Evolutionary conservation across 352 stramenopile species (phyloP).

Genomic region (Phytopythium mirpurense): DNA sequence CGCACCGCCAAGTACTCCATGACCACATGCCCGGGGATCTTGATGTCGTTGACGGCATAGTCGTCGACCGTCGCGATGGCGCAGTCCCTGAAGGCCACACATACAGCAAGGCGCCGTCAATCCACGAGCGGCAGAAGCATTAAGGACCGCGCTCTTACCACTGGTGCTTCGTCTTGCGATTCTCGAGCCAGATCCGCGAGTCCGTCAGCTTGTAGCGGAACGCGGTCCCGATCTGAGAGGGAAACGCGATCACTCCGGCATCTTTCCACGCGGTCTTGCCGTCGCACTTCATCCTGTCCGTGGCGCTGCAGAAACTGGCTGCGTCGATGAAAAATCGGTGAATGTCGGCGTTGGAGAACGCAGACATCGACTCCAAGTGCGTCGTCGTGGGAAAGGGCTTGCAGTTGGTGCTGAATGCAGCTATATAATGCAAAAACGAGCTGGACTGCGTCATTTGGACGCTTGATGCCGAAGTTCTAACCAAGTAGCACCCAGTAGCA

Average conservation of each 20-base stretch:
- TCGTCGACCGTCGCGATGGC: not conserved
- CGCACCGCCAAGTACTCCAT: not conserved
- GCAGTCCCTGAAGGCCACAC: not conserved
- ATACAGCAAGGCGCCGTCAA: not conserved
- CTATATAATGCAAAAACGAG: no score
- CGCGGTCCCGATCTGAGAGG: not conserved
- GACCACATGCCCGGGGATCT: not conserved
- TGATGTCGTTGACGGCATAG: not conserved
- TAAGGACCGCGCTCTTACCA: not conserved
- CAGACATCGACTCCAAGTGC: no score
- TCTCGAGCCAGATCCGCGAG: conserved; percentile 6
- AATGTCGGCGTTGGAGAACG: not conserved
- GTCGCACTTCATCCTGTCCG: not conserved
- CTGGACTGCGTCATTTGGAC: no score
- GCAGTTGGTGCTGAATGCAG: no score
- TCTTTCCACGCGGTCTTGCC: not conserved
- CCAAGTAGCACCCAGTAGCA: no score
- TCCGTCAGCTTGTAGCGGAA: not conserved
- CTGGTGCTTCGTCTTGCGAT: conserved; percentile 5
- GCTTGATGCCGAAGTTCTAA: no score
- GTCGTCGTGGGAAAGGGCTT: not conserved
- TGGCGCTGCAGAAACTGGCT: not conserved
- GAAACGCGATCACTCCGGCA: not conserved
- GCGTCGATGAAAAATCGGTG: not conserved
- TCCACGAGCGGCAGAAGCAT: not conserved